Conservation (phyloP, 768 basidiomycete genomes). For the Russula abietina region DNA sequence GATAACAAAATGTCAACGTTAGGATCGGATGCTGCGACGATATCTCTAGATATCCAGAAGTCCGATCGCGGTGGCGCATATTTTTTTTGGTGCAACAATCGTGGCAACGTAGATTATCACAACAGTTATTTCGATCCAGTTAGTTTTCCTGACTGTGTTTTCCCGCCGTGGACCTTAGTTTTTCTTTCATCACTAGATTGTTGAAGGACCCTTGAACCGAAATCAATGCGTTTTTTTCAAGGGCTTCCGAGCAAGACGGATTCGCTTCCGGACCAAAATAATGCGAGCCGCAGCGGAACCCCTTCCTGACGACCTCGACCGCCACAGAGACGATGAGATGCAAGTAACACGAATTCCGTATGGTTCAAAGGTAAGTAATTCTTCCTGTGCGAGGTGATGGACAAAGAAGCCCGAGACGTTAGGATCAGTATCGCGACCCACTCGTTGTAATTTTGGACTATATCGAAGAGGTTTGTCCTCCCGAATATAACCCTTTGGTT, state of each 20-base stretch:
- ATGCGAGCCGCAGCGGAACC: slow-evolving; percentile 4
- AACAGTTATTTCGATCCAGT: neutral
- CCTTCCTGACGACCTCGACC: neutral
- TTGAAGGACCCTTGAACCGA: neutral
- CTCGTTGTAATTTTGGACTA: slow-evolving; percentile 15
- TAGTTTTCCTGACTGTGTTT: neutral
- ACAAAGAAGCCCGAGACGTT: too few species aligned
- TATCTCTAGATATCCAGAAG: neutral
- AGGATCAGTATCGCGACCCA: slow-evolving; percentile 8
- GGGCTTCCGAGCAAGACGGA: slow-evolving; percentile 15
- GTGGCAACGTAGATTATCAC: neutral
- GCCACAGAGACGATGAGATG: neutral
- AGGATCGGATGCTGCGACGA: neutral
- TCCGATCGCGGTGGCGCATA: neutral
- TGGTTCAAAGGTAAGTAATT: too few species aligned
- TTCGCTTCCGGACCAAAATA: neutral
- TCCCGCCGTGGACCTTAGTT: neutral
- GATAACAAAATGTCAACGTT: neutral
- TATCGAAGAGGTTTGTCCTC: slow-evolving; percentile 8
- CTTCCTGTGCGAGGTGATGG: too few species aligned
- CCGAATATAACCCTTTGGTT: neutral
- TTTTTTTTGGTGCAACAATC: neutral
- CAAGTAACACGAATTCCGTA: neutral
- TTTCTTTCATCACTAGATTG: neutral
- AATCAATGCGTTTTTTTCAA: too few species aligned